Conservation (phyloP, 2,329 filamentous ascomycete species). For the Neocatenulostroma microsporum region DNA sequence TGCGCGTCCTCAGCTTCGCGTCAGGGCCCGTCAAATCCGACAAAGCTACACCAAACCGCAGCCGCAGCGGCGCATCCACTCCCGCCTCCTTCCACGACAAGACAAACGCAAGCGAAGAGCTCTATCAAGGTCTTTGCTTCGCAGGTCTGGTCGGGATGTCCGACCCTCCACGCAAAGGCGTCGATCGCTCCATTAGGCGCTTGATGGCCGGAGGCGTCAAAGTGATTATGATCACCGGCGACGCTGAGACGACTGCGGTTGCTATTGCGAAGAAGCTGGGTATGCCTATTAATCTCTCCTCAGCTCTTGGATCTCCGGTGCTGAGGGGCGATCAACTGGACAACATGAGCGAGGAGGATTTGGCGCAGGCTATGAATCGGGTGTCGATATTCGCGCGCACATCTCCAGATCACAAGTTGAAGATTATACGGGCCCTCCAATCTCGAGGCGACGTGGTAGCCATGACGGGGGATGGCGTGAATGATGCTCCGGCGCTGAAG, state of each 20-base stretch:
- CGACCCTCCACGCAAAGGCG: slow-evolving; percentile 84
- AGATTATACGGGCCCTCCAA: slow-evolving; percentile 87
- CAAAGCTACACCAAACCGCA: slow-evolving; percentile 8
- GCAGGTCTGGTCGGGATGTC: slow-evolving; percentile 95
- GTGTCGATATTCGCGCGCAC: slow-evolving; percentile 95
- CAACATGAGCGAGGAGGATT: slow-evolving; percentile 74
- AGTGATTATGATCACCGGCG: slow-evolving; percentile 98
- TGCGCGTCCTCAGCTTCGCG: slow-evolving; percentile 87
- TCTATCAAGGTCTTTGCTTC: slow-evolving; percentile 78
- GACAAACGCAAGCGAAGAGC: slow-evolving; percentile 50
- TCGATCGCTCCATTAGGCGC: slow-evolving; percentile 78
- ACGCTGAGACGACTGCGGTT: slow-evolving; percentile 87
- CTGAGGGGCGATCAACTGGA: slow-evolving; percentile 90
- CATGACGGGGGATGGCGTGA: slow-evolving; percentile 98
- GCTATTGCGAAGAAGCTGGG: slow-evolving; percentile 93
- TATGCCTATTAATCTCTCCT: slow-evolving; percentile 68
- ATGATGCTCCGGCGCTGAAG: slow-evolving; percentile 93
- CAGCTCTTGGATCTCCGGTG: slow-evolving; percentile 57
- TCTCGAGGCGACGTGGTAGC: slow-evolving; percentile 91
- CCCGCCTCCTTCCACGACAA: slow-evolving; percentile 11
- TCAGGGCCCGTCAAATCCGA: slow-evolving; percentile 55
- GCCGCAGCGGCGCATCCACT: slow-evolving; percentile 31
- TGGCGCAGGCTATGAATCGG: slow-evolving; percentile 74
- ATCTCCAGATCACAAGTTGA: slow-evolving; percentile 95
- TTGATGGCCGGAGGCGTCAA: slow-evolving; percentile 92